These are phyloP conservation scores for Grosmannia serpens DNA, from an alignment of 2,329 filamentous ascomycete species.

Conservation along the genomic window DNA sequence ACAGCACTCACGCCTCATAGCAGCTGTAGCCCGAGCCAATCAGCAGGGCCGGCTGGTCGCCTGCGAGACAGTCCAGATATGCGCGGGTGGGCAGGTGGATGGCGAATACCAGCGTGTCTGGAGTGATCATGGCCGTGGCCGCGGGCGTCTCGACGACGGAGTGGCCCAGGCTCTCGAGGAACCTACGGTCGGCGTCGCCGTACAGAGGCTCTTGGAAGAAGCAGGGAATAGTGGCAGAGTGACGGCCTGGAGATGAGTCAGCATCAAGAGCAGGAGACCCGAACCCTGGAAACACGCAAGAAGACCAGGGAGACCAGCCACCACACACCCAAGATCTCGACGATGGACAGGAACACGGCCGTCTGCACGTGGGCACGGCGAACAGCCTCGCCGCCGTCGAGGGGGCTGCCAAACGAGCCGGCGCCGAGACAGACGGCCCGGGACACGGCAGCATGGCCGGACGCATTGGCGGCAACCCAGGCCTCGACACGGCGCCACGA, in stretches of 20 bases:
- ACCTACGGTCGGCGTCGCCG: slow-evolving; percentile 33
- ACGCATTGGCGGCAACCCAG: slow-evolving; percentile 19
- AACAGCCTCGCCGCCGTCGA: slow-evolving; percentile 31
- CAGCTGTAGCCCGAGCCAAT: slow-evolving; percentile 43
- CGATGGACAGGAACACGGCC: slow-evolving; percentile 37
- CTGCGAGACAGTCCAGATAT: slow-evolving; percentile 38
- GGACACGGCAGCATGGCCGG: slow-evolving; percentile 16
- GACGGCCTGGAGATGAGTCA: neutral
- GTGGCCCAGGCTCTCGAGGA: slow-evolving; percentile 44
- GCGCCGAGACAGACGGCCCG: slow-evolving; percentile 42
- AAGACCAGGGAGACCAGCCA: neutral
- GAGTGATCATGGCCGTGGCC: slow-evolving; percentile 38
- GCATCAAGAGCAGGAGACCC: neutral
- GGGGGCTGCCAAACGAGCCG: slow-evolving; percentile 43
- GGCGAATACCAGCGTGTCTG: slow-evolving; percentile 44
- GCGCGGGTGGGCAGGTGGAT: slow-evolving; percentile 47
- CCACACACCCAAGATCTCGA: slow-evolving; percentile 29
- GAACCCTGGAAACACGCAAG: too few species aligned
- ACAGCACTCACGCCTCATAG: slow-evolving; percentile 36
- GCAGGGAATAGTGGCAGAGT: slow-evolving; percentile 24
- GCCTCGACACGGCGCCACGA: slow-evolving; percentile 22
- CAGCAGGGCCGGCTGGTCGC: slow-evolving; percentile 37
- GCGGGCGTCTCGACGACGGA: slow-evolving; percentile 36
- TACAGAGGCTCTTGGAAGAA: slow-evolving; percentile 46
- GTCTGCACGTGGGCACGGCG: slow-evolving; percentile 40